Evolutionary conservation across 2,329 filamentous ascomycete genomes (phyloP).

Genomic region (Hirsutella minnesotensis): DNA sequence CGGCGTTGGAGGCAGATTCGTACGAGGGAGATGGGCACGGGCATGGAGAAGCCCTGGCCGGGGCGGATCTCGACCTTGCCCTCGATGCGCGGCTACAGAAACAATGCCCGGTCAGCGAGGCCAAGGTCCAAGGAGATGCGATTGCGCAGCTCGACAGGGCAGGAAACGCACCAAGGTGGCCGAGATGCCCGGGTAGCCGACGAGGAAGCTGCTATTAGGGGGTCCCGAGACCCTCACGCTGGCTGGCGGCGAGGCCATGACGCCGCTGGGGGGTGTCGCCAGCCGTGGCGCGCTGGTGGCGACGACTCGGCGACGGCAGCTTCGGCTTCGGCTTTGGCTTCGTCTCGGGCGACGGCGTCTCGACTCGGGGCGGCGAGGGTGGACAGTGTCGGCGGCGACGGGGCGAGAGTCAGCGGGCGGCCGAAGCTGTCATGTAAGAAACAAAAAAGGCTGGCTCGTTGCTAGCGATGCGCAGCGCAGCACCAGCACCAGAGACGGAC

Average conservation of each 20-base stretch:
- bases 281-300: constrained; percentile 4
- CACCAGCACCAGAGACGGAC: no score
- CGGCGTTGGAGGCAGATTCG: constrained; percentile 87
- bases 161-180: constrained; percentile 85
- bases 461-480: no score
- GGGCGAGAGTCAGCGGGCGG: background rate
- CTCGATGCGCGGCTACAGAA: constrained; percentile 75
- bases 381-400: background rate
- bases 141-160: no score
- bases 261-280: constrained; percentile 9
- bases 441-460: background rate
- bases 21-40: constrained; percentile 83
- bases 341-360: no score
- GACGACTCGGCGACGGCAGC: constrained; percentile 1
- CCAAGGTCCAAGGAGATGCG: no score
- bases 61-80: constrained; percentile 96
- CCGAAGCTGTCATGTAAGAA: background rate
- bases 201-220: constrained; percentile 91
- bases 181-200: constrained; percentile 95
- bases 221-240: constrained; percentile 89
- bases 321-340: no score
- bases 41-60: constrained; percentile 70
- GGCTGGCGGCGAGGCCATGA: constrained; percentile 22
- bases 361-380: background rate
- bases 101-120: no score